phyloP scores from a whole-genome alignment of 331 rosid genomes.

The Telfairia occidentalis region DNA sequence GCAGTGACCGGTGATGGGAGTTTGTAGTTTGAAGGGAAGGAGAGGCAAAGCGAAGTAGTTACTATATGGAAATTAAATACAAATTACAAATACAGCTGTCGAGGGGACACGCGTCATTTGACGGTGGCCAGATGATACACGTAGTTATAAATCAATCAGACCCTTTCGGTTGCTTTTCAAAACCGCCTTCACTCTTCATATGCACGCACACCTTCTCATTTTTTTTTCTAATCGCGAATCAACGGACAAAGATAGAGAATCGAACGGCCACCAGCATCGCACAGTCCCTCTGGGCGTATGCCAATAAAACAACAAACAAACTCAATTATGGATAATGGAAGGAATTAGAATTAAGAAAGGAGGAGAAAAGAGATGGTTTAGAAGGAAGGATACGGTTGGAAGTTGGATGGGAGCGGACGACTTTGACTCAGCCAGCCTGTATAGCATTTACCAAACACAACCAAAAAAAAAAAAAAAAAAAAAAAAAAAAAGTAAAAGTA shows the following conservation, averaged over 20 bases:
- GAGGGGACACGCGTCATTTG: constrained; percentile 46
- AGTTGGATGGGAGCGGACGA: constrained; percentile 20
- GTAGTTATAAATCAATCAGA: constrained; percentile 29
- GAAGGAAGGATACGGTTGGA: constrained; percentile 14
- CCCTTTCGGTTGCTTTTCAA: background rate
- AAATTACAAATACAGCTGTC: constrained; percentile 50
- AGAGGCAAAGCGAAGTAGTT: constrained; percentile 43
- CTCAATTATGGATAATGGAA: too few species aligned
- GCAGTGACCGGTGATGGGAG: constrained; percentile 34
- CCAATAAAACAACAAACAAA: too few species aligned
- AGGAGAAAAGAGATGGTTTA: too few species aligned
- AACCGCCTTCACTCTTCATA: background rate
- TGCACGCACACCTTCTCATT: too few species aligned
- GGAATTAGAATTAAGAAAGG: too few species aligned
- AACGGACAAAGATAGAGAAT: too few species aligned
- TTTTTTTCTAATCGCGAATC: too few species aligned
- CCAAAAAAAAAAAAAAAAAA: background rate
- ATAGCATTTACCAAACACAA: constrained; percentile 20
- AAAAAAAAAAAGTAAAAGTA: constrained; percentile 4
- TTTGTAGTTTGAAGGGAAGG: constrained; percentile 16
- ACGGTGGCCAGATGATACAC: constrained; percentile 26
- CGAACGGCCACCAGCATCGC: too few species aligned
- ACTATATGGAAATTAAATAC: constrained; percentile 12
- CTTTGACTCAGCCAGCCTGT: constrained; percentile 57
- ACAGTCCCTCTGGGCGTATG: too few species aligned